Conservation (phyloP, 495 filamentous ascomycete genomes). For the Lasiosphaeria ovina region DNA sequence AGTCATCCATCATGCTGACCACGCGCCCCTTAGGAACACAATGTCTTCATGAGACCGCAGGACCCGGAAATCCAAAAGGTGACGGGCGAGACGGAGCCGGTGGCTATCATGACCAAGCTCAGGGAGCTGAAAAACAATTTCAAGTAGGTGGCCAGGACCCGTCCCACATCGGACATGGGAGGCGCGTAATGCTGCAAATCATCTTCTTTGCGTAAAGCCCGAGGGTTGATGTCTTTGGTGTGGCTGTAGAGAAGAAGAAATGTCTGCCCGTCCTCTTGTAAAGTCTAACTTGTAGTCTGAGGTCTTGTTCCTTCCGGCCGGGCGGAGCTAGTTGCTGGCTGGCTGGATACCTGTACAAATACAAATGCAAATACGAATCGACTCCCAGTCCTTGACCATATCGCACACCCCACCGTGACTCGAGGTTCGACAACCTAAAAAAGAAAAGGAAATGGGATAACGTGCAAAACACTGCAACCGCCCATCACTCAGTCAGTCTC, state of each 20-base stretch:
- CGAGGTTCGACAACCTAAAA: too few relatives aligned
- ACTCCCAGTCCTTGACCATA: too few relatives aligned
- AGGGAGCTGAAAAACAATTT: slow-evolving; percentile 92
- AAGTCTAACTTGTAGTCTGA: background rate
- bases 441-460: too few relatives aligned
- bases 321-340: background rate
- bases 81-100: slow-evolving; percentile 76
- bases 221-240: background rate
- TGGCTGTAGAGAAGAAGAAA: background rate
- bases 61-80: slow-evolving; percentile 82
- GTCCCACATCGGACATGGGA: background rate
- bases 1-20: background rate
- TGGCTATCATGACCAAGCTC: slow-evolving; percentile 82
- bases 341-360: background rate
- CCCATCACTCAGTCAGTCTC: too few relatives aligned
- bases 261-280: background rate
- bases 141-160: slow-evolving; percentile 49
- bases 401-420: too few relatives aligned
- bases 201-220: background rate
- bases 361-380: too few relatives aligned
- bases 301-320: background rate
- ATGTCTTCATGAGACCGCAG: slow-evolving; percentile 93
- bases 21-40: slow-evolving; percentile 64
- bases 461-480: too few relatives aligned
- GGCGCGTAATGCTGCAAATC: too few relatives aligned